Conservation (phyloP, 164 flowering plant genomes). For the Euptelea pleiosperma region DNA sequence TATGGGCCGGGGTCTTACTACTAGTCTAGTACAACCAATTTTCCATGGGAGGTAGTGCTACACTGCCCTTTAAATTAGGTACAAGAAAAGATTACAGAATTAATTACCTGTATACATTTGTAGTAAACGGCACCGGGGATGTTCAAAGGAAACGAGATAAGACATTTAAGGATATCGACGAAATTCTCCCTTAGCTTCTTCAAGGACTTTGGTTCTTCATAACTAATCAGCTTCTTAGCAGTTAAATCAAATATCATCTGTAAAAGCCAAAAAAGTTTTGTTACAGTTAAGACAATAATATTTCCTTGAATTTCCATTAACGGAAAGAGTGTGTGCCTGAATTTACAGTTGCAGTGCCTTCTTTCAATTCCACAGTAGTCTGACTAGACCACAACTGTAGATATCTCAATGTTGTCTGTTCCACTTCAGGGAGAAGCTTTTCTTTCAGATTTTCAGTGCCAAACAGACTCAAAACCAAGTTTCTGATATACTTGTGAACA, state of each 20-base stretch:
- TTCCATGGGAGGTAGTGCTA: no score
- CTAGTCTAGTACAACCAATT: no score
- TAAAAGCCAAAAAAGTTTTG: neutral
- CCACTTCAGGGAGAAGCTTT: constrained; percentile 61
- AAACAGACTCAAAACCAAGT: constrained; percentile 58
- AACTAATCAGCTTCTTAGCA: constrained; percentile 59
- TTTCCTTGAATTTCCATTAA: no score
- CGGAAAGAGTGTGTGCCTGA: neutral
- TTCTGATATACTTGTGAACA: constrained; percentile 69
- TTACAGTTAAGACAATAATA: no score
- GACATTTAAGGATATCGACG: constrained; percentile 49
- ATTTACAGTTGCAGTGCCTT: constrained; percentile 52
- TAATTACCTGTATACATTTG: constrained; percentile 51
- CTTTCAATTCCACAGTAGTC: constrained; percentile 49
- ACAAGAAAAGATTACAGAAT: no score
- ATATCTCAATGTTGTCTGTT: constrained; percentile 26
- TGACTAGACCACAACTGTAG: constrained; percentile 47
- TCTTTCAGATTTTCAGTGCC: constrained; percentile 57
- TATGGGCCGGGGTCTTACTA: no score
- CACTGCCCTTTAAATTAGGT: no score
- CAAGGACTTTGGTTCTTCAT: constrained; percentile 45
- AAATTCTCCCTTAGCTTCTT: constrained; percentile 59
- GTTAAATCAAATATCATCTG: constrained; percentile 75
- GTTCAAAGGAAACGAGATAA: constrained; percentile 69
- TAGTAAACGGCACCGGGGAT: constrained; percentile 72